phyloP scores from a whole-genome alignment of 768 basidiomycete genomes.

The Pleurotus djamor region DNA sequence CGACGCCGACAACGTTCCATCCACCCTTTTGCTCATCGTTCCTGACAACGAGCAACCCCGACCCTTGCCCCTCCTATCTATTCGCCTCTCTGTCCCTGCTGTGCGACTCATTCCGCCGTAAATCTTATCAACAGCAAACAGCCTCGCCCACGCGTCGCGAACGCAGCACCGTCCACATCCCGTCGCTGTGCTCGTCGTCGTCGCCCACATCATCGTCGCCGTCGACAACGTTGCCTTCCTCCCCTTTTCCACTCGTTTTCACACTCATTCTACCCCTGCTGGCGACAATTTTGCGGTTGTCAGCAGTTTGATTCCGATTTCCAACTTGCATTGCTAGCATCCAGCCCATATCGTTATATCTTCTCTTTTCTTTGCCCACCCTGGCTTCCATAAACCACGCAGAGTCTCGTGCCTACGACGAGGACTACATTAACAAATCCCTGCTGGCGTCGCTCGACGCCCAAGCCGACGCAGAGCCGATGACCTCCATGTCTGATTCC shows the following conservation, averaged over 20 bases:
- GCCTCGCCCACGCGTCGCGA: conserved; percentile 8
- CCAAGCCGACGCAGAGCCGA: conserved; percentile 78
- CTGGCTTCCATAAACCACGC: conserved; percentile 48
- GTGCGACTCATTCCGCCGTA: not conserved
- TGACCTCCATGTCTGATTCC: conserved; percentile 47
- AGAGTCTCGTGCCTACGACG: conserved; percentile 48
- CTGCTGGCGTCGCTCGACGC: conserved; percentile 82
- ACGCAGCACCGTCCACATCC: conserved; percentile 3
- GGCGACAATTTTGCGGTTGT: conserved; percentile 19
- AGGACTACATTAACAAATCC: conserved; percentile 86
- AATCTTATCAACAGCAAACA: conserved; percentile 1
- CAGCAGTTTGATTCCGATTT: not conserved
- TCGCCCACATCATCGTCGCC: conserved; percentile 18
- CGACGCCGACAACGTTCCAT: conserved; percentile 15
- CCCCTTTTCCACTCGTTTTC: conserved; percentile 10
- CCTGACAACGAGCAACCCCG: conserved; percentile 3
- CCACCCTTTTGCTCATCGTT: conserved; percentile 15
- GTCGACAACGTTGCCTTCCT: conserved; percentile 11
- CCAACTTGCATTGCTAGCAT: not conserved
- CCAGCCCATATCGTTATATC: not conserved
- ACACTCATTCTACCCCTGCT: conserved; percentile 5
- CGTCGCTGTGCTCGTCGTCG: conserved; percentile 24
- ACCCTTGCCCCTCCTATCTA: not conserved
- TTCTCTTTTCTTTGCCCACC: conserved; percentile 30
- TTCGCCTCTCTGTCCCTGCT: not conserved